phyloP scores from a whole-genome alignment of 345 rosid species.

The Aquilaria malaccensis region DNA sequence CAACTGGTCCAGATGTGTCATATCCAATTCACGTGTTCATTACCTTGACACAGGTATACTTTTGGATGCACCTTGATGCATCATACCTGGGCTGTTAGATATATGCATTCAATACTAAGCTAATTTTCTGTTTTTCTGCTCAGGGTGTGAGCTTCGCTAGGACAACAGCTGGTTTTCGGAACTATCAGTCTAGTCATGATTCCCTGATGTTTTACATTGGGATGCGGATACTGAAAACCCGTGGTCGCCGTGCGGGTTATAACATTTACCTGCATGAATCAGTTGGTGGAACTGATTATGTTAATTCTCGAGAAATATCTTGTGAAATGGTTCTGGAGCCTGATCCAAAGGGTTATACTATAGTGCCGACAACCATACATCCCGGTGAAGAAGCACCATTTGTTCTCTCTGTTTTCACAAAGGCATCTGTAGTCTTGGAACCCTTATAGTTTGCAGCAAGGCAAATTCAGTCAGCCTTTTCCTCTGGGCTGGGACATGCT shows the following conservation, averaged over 20 bases:
- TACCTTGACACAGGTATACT: constrained; percentile 89
- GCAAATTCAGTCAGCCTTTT: constrained; percentile 16
- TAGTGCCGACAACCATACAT: constrained; percentile 97
- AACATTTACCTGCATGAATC: constrained; percentile 96
- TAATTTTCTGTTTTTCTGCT: not conserved
- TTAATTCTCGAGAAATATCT: constrained; percentile 98
- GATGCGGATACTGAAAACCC: constrained; percentile 96
- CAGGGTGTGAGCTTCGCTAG: constrained; percentile 99
- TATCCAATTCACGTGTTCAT: constrained; percentile 88
- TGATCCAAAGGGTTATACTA: constrained; percentile 99
- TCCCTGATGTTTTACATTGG: constrained; percentile 94
- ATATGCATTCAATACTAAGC: too few relatives aligned
- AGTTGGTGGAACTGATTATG: constrained; percentile 99
- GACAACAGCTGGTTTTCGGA: constrained; percentile 87
- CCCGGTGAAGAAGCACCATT: constrained; percentile 99
- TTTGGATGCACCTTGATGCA: not conserved
- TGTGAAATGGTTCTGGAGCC: constrained; percentile 99
- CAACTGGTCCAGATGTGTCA: constrained; percentile 86
- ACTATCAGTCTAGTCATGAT: constrained; percentile 93
- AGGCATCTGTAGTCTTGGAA: constrained; percentile 80
- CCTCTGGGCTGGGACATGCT: constrained; percentile 20
- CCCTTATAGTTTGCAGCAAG: constrained; percentile 37
- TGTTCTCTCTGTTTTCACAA: constrained; percentile 94
- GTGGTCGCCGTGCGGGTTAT: constrained; percentile 94
- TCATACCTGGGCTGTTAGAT: too few relatives aligned